phyloP scores from a whole-genome alignment of 768 basidiomycete species.

The Termitomyces sp. region DNA sequence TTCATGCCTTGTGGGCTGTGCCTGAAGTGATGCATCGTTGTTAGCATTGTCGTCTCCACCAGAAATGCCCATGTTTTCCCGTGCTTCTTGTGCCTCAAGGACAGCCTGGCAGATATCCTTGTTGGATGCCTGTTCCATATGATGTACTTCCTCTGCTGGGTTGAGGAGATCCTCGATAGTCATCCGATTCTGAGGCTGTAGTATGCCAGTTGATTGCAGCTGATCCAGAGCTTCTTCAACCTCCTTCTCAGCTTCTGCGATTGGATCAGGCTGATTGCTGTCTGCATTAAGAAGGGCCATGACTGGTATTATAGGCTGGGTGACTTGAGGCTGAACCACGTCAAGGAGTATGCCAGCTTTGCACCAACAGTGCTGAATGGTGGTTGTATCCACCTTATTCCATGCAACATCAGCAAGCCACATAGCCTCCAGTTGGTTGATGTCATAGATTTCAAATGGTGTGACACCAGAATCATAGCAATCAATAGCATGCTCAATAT shows the following conservation, averaged over 20 bases:
- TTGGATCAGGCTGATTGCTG: too few relatives aligned
- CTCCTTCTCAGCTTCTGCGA: too few relatives aligned
- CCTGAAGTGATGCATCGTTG: neutral
- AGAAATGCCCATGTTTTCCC: neutral
- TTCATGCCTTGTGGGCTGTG: neutral
- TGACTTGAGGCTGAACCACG: too few relatives aligned
- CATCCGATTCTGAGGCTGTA: neutral
- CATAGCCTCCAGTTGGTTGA: too few relatives aligned
- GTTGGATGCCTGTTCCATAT: neutral
- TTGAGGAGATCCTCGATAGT: neutral
- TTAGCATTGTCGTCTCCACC: neutral
- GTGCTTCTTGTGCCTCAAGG: neutral
- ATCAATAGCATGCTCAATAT: too few relatives aligned
- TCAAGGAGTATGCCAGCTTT: too few relatives aligned
- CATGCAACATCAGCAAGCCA: too few relatives aligned
- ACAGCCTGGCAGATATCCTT: neutral
- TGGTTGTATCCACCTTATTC: too few relatives aligned
- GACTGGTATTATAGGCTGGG: too few relatives aligned
- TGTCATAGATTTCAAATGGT: too few relatives aligned
- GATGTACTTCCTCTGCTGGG: neutral
- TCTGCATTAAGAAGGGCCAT: neutral
- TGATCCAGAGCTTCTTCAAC: neutral
- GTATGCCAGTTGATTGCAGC: neutral
- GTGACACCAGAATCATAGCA: too few relatives aligned
- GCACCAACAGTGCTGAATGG: too few relatives aligned